Base-by-base conservation (phyloP, 2,329 filamentous ascomycete genomes). In the Dactylellina drechsleri region DNA sequence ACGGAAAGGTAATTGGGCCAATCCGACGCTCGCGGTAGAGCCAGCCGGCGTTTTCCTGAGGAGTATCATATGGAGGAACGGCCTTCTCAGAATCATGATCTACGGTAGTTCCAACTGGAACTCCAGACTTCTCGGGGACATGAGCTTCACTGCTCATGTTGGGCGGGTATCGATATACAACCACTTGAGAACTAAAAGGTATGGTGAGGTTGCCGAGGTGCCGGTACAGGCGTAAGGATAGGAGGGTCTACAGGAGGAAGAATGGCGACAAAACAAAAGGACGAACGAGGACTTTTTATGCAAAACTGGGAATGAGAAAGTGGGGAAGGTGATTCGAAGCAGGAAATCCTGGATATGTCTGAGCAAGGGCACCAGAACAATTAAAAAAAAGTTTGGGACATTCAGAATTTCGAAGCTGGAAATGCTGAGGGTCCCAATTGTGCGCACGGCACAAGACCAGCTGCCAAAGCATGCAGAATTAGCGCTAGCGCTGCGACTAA, bases 1-100 rank as follows among this genome's bases (percentile, higher is more conserved):
- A 92, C 2, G 85, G 84, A 6, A 90, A 74, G 77, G 85, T 85
- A 70, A 82, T 82, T 58, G 84, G 83, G 16, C 86, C 85, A 67
- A 92, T 72, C 67, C 84, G 85, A 79, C 87, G 80, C 57, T 85
- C 84, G 79, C 86, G 88, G 85, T 93, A 92, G 83, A 88, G 89
- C 90, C 90, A 92, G 77, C 86, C 86, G 2, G 77, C 49, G 1
- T 86, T 86, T 31, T 84, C 85, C 18, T 59, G 50, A 5, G 40
- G 20, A 41, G 18, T 31, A 12, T 68, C 49, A 28, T 40, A 60
- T 40, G 36, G 23, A 36, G 31, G 31, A 36, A 36, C 31, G 1
- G 31, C 65, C 40, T 70, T 71, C 53, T 71, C 66, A 52, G 72
- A 74, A 43, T 74, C 70, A 28, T 62, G 62, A 20, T 74, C 70